These are phyloP conservation scores for Chaetomiaceae sp. DNA, from an alignment of 2,329 filamentous ascomycete genomes.

Conservation along the genomic window DNA sequence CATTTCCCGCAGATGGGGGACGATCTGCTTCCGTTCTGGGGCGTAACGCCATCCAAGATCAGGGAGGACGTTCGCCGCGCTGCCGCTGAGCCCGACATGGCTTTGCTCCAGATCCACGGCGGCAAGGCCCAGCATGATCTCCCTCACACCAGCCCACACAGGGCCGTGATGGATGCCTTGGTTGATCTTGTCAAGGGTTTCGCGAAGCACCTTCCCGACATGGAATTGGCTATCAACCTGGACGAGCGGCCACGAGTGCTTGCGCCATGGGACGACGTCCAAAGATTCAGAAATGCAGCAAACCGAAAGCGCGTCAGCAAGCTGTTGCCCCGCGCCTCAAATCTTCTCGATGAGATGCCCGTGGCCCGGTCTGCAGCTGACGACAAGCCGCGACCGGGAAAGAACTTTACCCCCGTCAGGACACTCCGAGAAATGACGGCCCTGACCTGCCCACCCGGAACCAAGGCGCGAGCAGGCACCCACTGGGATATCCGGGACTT, in stretches of 20 bases:
- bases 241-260: conserved; percentile 70
- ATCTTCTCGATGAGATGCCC: conserved; percentile 17
- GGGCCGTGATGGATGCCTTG: conserved; percentile 40
- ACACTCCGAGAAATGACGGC: conserved; percentile 39
- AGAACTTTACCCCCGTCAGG: conserved; percentile 24
- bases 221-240: conserved; percentile 81
- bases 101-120: conserved; percentile 55
- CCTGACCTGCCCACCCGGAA: conserved; percentile 56
- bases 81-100: conserved; percentile 40
- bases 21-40: conserved; percentile 74
- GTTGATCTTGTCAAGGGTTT: conserved; percentile 69
- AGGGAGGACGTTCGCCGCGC: conserved; percentile 50
- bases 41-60: conserved; percentile 62
- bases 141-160: conserved; percentile 31
- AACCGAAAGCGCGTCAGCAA: conserved; percentile 33
- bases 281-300: conserved; percentile 29
- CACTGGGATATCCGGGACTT: conserved; percentile 62
- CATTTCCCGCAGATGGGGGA: conserved; percentile 75
- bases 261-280: conserved; percentile 62
- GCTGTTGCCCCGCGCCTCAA: conserved; percentile 50
- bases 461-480: conserved; percentile 53
- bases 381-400: not conserved
- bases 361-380: not conserved
- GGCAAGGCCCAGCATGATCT: conserved; percentile 52
- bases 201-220: conserved; percentile 68